Conservation (phyloP, 805 yeast genomes). For the Candida endomychidarum region DNA sequence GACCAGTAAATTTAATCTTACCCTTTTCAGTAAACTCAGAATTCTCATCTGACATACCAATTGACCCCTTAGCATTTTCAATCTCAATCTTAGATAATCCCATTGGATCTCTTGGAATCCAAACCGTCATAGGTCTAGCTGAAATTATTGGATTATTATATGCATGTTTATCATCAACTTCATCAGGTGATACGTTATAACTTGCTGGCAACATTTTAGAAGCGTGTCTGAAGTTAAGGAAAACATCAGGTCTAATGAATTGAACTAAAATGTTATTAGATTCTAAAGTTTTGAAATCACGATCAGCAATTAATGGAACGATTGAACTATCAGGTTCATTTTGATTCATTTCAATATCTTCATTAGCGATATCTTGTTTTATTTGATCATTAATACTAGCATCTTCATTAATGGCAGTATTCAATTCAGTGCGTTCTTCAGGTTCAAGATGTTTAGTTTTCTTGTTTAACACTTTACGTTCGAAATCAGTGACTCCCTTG, state of each 20-base stretch:
- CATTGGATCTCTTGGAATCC: slow-evolving; percentile 91
- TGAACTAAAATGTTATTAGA: slow-evolving; percentile 45
- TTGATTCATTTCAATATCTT: slow-evolving; percentile 15
- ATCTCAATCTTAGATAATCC: slow-evolving; percentile 72
- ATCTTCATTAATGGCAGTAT: slow-evolving; percentile 18
- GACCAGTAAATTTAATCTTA: slow-evolving; percentile 28
- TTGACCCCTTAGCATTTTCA: slow-evolving; percentile 51
- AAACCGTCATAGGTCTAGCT: slow-evolving; percentile 69
- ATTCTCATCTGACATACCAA: slow-evolving; percentile 67
- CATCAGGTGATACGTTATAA: slow-evolving; percentile 34
- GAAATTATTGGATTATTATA: slow-evolving; percentile 75
- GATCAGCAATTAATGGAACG: slow-evolving; percentile 71
- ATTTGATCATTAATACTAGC: slow-evolving; percentile 20
- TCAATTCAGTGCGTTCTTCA: slow-evolving; percentile 13
- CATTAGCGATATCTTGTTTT: slow-evolving; percentile 19
- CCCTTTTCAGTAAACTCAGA: slow-evolving; percentile 51
- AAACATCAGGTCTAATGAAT: slow-evolving; percentile 61
- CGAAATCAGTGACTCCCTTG: slow-evolving; percentile 33
- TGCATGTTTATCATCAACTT: slow-evolving; percentile 55
- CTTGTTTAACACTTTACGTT: slow-evolving; percentile 28
- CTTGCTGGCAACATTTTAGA: slow-evolving; percentile 35
- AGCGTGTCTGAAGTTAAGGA: slow-evolving; percentile 43
- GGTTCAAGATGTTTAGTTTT: slow-evolving; percentile 7
- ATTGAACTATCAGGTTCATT: slow-evolving; percentile 13
- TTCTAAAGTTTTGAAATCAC: slow-evolving; percentile 42